Evolutionary conservation across 805 yeast genomes (phyloP), one percentile per base, ranked within the genome.

Genomic region (Kodamaea restingae): DNA sequence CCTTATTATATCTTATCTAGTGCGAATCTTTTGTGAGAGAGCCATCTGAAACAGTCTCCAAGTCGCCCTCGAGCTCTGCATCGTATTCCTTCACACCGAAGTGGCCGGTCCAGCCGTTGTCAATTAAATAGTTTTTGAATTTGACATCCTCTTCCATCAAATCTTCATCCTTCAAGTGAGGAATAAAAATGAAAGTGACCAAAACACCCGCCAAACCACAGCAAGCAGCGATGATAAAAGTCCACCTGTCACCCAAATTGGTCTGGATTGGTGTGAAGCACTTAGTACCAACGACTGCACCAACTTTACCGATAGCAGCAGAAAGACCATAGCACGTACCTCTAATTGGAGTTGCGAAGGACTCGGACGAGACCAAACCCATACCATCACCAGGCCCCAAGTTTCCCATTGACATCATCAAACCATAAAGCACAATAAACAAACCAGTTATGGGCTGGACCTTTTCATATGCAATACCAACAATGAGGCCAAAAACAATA

Each of bases 231-330:
- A 84, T 81, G 48, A 84, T 84, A 51, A 84, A 84, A 4, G 91
- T 84, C 86, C 87, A 84, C 43, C 65, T 65, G 49, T 76, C 66
- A 25, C 93, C 93, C 46, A 81, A 65, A 52, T 81, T 59, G 29
- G 52, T 59, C 60, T 80, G 78, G 48, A 84, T 82, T 12, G 87
- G 84, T 7, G 80, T 76, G 62, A 85, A 84, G 12, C 74, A 73
- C 55, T 80, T 76, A 17, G 88, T 82, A 20, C 93, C 93, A 15
- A 82, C 79, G 15, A 82, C 88, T n/a, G 91, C 93, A 41, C 93
- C 95, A 18, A 81, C 83, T 58, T 84, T 84, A 41, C 93, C 93
- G 35, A 82, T 65, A 3, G 90, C 93, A 27, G 93, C 93, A 34
- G 84, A 73, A 15, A 84, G 49, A 27, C 91, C 91, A 51, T 84